Evolutionary conservation across 257 asterid species (phyloP), one percentile per base, ranked within the genome.

Genomic region (Scutellaria galericulata): DNA sequence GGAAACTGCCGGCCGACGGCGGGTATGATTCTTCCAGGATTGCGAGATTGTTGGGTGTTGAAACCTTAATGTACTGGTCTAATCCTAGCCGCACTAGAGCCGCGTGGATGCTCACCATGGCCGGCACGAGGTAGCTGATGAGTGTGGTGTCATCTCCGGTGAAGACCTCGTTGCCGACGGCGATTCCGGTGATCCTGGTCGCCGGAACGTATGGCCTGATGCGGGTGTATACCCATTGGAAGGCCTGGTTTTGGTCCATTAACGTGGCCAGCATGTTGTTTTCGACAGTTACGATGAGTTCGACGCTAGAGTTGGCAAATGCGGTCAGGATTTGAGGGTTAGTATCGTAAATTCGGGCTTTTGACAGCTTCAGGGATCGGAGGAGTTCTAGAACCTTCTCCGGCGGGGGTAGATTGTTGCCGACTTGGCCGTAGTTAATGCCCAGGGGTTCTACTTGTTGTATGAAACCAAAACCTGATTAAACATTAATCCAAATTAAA

Each of bases 341-440:
- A 0, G 98, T 89, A 76, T 94, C 98, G 78, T 91, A 94, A 69
- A 94, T 91, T 75, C 96, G 77, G n/a, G 96, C 84, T 66, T 87
- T 88, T 2, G 93, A 74, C 6, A 94, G 66, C 77, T 73, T 79
- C 0, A 86, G 85, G 0, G 95, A 84, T n/a, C 83, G 87, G 10
- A 94, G 71, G 66, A 94, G 92, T 3, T 83, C 75, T 2, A 88
- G 85, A 0, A 84, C 97, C 58, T 78, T 75, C 47, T 85, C 86
- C 7, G 98, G 98, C 2, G 86, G 75, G 0, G 90, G 98, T 20
- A 94, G 71, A 55, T 93, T 84, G 90, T 94, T 85, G 7, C 70
- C 98, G 8, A 94, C 88, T 71, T 91, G 96, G 18, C 98, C 98
- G 67, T 94, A 93, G 66, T 93, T 93, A 27, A 93, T 87, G 68